Evolutionary conservation across 805 yeast species (phyloP).

Genomic region (Metschnikowia bowlesiae): DNA sequence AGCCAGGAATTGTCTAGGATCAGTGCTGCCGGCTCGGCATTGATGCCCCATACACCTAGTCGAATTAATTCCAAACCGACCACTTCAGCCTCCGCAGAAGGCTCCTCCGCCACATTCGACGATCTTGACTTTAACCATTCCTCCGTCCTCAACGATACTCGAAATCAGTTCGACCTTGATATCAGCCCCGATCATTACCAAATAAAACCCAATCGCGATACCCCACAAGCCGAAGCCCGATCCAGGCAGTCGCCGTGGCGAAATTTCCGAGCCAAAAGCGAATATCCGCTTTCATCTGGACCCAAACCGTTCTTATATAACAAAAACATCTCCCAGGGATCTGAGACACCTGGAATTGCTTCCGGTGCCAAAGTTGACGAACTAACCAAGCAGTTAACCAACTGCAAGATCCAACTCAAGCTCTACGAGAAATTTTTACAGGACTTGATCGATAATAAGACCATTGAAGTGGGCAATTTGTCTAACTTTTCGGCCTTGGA

Average conservation of each 20-base stretch:
- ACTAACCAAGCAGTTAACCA: constrained; percentile 25
- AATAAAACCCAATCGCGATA: constrained; percentile 2
- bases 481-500: constrained; percentile 15
- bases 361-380: constrained; percentile 12
- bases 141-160: constrained; percentile 10
- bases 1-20: neutral
- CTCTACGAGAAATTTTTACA: constrained; percentile 39
- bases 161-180: constrained; percentile 17
- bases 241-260: constrained; percentile 10
- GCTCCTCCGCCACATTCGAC: neutral
- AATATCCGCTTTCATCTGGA: constrained; percentile 1
- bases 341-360: constrained; percentile 4
- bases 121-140: neutral
- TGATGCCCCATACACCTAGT: constrained; percentile 1
- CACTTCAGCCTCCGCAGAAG: neutral
- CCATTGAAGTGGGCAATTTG: constrained; percentile 20
- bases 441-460: constrained; percentile 24
- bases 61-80: neutral
- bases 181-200: constrained; percentile 15
- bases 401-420: constrained; percentile 36
- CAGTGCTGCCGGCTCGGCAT: constrained; percentile 4
- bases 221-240: constrained; percentile 9
- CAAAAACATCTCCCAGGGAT: constrained; percentile 7
- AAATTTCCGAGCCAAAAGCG: constrained; percentile 5
- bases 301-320: constrained; percentile 8